Base-by-base conservation (phyloP, 345 rosid genomes). In the Pelargonium nanum region DNA sequence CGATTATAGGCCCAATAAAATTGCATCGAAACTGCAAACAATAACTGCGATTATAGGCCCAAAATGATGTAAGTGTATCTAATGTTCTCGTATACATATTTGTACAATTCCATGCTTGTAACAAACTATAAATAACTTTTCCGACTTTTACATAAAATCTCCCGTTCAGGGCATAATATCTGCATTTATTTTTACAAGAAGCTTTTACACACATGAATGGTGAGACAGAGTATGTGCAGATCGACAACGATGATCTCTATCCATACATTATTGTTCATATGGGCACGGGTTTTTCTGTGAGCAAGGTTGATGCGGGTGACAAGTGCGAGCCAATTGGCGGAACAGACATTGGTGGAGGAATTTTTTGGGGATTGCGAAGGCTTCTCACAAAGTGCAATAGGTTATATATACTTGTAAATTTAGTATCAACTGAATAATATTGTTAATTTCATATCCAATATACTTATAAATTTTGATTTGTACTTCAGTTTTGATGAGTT, bases 221-320 rank as follows among this genome's bases (percentile, higher is more conserved):
- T 28, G 83, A 53, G 65, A 83, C 82, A 70, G 86, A 89, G 71
- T 85, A 75, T 70, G 78, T 79, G 45, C 75, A 87, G 80, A 81
- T 89, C 24, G 85, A 87, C n/a, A n/a, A n/a, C 68, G 78, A 85
- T 62, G 85, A 91, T 78, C 60, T 91, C 60, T 88, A 70, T 72
- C 97, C 95, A 19, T 89, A 85, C 68, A 89, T 89, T 63, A 95
- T 89, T 61, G 89, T 89, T 66, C 86, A 86, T 64, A 86, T 89
- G 7, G 97, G 97, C 16, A 86, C 97, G 65, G 97, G 97, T 44
- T 91, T 89, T 70, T 79, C 95, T 3, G 12, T 34, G n/a, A n/a
- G 45, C 12, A 5, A 34, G 96, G 97, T 89, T 51, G 92, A 89
- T 53, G 85, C 89, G 66, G 91, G 83, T 76, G 86, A 85, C 17